Base-by-base conservation (phyloP, 2,329 filamentous ascomycete species). In the Endothia cerciana region DNA sequence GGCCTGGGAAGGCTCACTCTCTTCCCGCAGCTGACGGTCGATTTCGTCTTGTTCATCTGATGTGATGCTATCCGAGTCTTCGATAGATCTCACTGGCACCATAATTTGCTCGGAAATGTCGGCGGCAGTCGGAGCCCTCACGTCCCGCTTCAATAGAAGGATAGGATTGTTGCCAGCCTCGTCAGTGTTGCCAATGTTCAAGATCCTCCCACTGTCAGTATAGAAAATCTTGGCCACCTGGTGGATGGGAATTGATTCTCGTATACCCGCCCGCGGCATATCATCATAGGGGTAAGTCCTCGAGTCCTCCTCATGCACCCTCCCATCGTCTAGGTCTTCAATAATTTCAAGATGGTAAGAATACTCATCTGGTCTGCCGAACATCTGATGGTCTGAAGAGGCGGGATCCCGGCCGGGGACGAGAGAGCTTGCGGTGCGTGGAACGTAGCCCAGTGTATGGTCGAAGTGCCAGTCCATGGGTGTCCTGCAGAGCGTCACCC, bases 171-270 rank as follows among this genome's bases (percentile, higher is more conserved):
- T 92, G 17, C 67, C 65, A 45, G 60, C 62, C 49, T 89, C 89
- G 10, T 78, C 75, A 4, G 78, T 77, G 28, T 77, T 78, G 19
- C 81, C 81, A 64, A 97, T 93, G 68, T 97, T 97, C 33, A 97
- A 82, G 11, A 97, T 92, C 71, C 92, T 92, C 22, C 93, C 93
- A 0, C 92, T 96, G 70, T 97, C 92, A 0, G 93, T 93, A 73
- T 97, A 97, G 77, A 97, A 97, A 40, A 97, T 92, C 74, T 96
- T 97, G 6, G 93, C 91, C 5, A 97, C 85, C 72, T 87, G 81
- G 41, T 80, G 76, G 4, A 86, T 77, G 0, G 84, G 83, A n/a
- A 87, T 79, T 0, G 77, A 78, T 67, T 88, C 86, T 45, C 81
- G 77, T 61, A 87, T 81, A 3, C 84, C 84, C 19, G 81, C 79